A percentile compares a stretch with the other conserved stretches of the same genome.
Conservation (phyloP, 768 basidiomycete species). For the Leucosporidium yakuticum region DNA sequence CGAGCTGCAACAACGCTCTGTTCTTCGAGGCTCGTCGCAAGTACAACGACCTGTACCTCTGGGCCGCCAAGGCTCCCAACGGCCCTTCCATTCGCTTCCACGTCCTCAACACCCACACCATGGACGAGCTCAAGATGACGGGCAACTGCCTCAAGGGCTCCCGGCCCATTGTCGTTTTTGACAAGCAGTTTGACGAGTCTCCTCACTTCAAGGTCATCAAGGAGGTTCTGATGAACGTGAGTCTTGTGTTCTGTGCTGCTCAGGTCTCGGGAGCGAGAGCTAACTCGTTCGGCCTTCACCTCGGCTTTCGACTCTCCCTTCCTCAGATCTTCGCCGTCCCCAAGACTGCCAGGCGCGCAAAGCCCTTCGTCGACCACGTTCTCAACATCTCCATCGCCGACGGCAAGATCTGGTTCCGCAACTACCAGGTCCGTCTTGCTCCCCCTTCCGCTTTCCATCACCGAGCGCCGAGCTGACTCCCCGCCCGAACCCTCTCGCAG, state of each 20-base stretch:
- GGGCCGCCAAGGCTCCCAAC: conserved; percentile 95
- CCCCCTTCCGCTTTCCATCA: background rate
- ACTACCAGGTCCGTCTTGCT: conserved; percentile 68
- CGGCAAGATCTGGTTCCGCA: conserved; percentile 97
- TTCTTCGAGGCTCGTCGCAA: conserved; percentile 89
- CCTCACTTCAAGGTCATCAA: conserved; percentile 82
- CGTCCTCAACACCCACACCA: conserved; percentile 96
- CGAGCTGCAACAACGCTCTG: conserved; percentile 94
- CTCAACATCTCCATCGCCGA: conserved; percentile 93
- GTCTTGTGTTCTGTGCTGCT: conserved; percentile 37
- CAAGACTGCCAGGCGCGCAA: conserved; percentile 76
- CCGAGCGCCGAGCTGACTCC: background rate
- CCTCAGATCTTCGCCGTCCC: conserved; percentile 92
- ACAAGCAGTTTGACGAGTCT: conserved; percentile 77
- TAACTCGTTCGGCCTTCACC: conserved; percentile 11
- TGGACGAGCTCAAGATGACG: conserved; percentile 99
- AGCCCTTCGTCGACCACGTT: conserved; percentile 97
- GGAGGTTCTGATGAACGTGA: conserved; percentile 86
- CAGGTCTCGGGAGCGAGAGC: background rate
- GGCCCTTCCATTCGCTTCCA: conserved; percentile 96
- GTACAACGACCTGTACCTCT: conserved; percentile 91
- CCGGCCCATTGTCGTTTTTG: conserved; percentile 85
- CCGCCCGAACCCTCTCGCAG: conserved; percentile 45
- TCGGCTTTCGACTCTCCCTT: background rate
- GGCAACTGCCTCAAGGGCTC: conserved; percentile 97